These are phyloP conservation scores for Paramyrothecium sp. DNA, from an alignment of 2,329 filamentous ascomycete genomes.

Conservation along the genomic window DNA sequence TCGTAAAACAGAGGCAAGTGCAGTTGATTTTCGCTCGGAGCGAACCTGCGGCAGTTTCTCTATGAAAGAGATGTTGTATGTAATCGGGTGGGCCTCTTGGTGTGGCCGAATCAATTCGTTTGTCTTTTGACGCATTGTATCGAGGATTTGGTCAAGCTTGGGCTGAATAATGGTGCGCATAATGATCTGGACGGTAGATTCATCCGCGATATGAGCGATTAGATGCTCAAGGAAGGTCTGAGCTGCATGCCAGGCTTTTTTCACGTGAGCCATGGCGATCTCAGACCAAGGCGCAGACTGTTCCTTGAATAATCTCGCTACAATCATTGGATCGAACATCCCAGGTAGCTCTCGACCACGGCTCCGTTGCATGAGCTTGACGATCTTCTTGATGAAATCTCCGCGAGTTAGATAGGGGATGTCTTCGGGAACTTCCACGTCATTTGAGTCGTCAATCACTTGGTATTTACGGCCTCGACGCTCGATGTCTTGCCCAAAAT, in stretches of 20 bases:
- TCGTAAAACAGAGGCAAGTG: constrained; percentile 2
- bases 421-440: too few species aligned
- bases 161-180: constrained; percentile 11
- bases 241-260: constrained; percentile 11
- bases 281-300: constrained; percentile 55
- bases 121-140: constrained; percentile 36
- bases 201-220: constrained; percentile 11
- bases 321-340: constrained; percentile 57
- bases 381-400: constrained; percentile 18
- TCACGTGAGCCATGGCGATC: constrained; percentile 31
- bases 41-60: constrained; percentile 32
- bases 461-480: constrained; percentile 34
- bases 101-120: constrained; percentile 43
- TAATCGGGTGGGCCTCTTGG: constrained; percentile 45
- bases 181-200: constrained; percentile 10
- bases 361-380: constrained; percentile 14
- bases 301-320: constrained; percentile 58
- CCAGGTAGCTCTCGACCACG: constrained; percentile 55
- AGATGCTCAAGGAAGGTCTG: constrained; percentile 6
- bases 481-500: constrained; percentile 45
- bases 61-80: constrained; percentile 49
- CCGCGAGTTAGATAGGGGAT: constrained; percentile 5
- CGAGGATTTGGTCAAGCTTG: constrained; percentile 13
- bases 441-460: too few species aligned
- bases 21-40: constrained; percentile 1